Conservation (phyloP, 306 rosid genomes). For the Arachis hypogaea region DNA sequence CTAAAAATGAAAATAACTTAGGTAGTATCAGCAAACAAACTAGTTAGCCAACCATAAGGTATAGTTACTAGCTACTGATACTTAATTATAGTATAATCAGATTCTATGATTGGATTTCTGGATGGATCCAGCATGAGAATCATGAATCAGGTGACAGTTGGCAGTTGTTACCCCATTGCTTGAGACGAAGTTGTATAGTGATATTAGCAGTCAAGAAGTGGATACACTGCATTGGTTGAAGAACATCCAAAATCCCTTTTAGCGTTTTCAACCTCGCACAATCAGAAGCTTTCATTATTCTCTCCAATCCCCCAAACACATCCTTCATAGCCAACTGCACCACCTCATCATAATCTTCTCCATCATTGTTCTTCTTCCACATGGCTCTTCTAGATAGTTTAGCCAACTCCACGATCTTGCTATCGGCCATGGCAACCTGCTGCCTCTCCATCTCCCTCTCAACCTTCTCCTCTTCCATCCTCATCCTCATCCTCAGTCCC, state of each 20-base stretch:
- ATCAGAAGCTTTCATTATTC: constrained; percentile 71
- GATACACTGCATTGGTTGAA: constrained; percentile 67
- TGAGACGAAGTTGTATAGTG: constrained; percentile 50
- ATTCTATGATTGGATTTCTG: background rate
- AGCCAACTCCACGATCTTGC: too few species aligned
- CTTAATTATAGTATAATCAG: too few species aligned
- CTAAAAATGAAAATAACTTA: too few species aligned
- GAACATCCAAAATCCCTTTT: constrained; percentile 65
- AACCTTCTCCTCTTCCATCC: too few species aligned
- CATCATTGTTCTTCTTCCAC: too few species aligned
- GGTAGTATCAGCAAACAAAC: too few species aligned
- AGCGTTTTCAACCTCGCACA: constrained; percentile 72
- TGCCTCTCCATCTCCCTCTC: too few species aligned
- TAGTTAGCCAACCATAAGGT: too few species aligned
- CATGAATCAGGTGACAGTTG: background rate
- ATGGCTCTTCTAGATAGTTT: too few species aligned
- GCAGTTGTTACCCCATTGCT: constrained; percentile 48
- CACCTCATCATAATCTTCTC: constrained; percentile 22
- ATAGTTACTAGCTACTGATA: too few species aligned
- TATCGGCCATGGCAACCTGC: too few species aligned
- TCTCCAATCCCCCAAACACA: constrained; percentile 57
- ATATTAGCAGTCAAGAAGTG: constrained; percentile 58
- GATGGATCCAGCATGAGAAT: background rate
- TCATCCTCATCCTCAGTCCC: too few species aligned
- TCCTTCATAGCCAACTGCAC: constrained; percentile 53